These are phyloP conservation scores for Obelidium mucronatum DNA, from an alignment of 192 early-diverging fungal species.

Conservation along the genomic window DNA sequence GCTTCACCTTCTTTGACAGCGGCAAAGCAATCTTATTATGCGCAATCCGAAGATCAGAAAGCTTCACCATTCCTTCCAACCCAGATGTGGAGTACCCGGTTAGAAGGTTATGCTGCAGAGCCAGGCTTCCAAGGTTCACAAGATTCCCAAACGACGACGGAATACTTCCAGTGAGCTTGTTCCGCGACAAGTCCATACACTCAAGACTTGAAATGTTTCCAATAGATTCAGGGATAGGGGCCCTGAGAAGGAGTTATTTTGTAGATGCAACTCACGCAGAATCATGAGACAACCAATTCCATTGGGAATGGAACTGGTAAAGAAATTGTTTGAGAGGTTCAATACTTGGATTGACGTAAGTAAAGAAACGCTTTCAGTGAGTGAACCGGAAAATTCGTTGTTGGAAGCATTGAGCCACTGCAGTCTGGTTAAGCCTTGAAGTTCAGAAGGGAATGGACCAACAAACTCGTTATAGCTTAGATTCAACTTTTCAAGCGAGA, in stretches of 20 bases:
- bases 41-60: not conserved
- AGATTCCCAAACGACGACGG: not conserved
- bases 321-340: too few relatives aligned
- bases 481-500: not conserved
- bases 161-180: too few relatives aligned
- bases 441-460: not conserved
- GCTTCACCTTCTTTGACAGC: not conserved
- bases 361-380: too few relatives aligned
- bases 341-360: too few relatives aligned
- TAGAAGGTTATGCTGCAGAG: slow-evolving; percentile 1
- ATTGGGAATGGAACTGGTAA: too few relatives aligned
- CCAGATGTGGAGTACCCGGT: not conserved
- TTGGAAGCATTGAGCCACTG: too few relatives aligned
- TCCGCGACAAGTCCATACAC: too few relatives aligned
- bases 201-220: too few relatives aligned
- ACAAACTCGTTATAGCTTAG: not conserved
- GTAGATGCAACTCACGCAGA: not conserved
- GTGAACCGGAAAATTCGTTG: too few relatives aligned
- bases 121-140: not conserved
- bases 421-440: not conserved
- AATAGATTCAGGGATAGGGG: not conserved
- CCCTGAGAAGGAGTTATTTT: not conserved
- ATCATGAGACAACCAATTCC: too few relatives aligned
- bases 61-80: not conserved
- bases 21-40: not conserved